Conservation (phyloP, 495 filamentous ascomycete genomes). For the Pyronema omphalodes region DNA sequence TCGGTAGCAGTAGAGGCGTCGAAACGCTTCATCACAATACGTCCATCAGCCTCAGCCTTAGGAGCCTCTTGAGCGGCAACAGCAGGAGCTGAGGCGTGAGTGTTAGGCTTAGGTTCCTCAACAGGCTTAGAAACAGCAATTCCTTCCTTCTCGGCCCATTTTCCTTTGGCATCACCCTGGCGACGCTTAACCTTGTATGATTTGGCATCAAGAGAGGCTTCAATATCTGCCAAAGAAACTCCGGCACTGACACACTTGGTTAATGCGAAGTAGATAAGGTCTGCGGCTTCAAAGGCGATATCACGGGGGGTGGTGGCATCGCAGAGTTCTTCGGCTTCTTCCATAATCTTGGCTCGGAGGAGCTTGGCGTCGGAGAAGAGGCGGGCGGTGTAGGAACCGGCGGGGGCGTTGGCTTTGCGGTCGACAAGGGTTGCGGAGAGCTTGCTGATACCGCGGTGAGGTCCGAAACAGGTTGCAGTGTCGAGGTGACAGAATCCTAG, state of each 20-base stretch:
- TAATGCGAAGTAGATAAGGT: conserved; percentile 87
- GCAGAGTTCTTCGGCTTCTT: conserved; percentile 90
- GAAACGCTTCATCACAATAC: conserved; percentile 67
- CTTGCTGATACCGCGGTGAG: conserved; percentile 58
- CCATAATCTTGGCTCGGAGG: conserved; percentile 87
- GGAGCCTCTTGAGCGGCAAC: conserved; percentile 2
- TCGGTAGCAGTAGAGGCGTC: conserved; percentile 41
- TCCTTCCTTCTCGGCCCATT: conserved; percentile 67
- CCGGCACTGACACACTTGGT: conserved; percentile 71
- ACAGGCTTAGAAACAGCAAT: conserved; percentile 29
- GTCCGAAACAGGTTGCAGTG: conserved; percentile 79
- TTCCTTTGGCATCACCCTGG: conserved; percentile 81
- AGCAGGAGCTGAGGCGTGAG: conserved; percentile 27
- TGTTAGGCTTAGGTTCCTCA: conserved; percentile 27
- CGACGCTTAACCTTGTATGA: conserved; percentile 80
- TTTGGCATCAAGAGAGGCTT: conserved; percentile 82
- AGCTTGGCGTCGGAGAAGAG: conserved; percentile 83
- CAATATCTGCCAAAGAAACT: conserved; percentile 70
- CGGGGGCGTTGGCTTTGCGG: conserved; percentile 62
- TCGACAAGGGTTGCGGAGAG: conserved; percentile 68
- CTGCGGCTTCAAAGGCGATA: conserved; percentile 81
- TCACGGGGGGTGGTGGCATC: conserved; percentile 63
- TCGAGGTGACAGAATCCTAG: conserved; percentile 85
- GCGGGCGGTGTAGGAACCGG: conserved; percentile 80
- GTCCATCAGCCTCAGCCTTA: conserved; percentile 29